Evolutionary conservation across 202 grass and related monocot species (phyloP), one percentile per base, ranked within the genome.

Genomic region (Digitaria exilis): DNA sequence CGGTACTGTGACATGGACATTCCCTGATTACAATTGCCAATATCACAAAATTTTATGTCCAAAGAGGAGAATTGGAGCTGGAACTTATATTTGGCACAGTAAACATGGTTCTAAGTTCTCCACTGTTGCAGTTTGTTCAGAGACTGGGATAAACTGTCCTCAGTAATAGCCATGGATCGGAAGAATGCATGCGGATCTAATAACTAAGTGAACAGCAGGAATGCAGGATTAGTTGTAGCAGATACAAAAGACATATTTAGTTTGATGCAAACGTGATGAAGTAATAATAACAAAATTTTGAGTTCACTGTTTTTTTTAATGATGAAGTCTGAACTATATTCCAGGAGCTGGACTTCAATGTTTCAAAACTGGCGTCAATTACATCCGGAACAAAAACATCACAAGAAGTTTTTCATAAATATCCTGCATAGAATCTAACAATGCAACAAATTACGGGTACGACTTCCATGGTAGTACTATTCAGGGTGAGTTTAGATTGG

Each of bases 201-300:
- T 4, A 32, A 26, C 6, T n/a, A 55, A 5, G 32, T 16, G 19
- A 56, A 14, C 5, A 50, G 67, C 21, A 44, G 24, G 5, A n/a
- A 39, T 7, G 37, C 37, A 39, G 37, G 7, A 30, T 45, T 24
- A 32, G 48, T 4, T 43, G 37, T 48, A n/a, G 19, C 58, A 17
- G 32, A 72, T 46, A 5, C 3, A 75, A 39, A 9, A 25, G 24
- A 15, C 32, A 51, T n/a, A 39, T 39, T 4, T 39, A 39, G 45
- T 66, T 75, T 66, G 69, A 21, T 48, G 51, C 65, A 50, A 61
- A 25, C 42, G 48, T 49, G 71, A 24, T 81, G 31, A 76, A 32
- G 24, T 31, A 37, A 44, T 5, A 70, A 71, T 11, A 41, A 62
- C 15, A 13, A 34, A 29, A 12, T 28, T 57, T 46, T 63, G 44